phyloP scores from a whole-genome alignment of 257 asterid species.

The Plantago ovata region DNA sequence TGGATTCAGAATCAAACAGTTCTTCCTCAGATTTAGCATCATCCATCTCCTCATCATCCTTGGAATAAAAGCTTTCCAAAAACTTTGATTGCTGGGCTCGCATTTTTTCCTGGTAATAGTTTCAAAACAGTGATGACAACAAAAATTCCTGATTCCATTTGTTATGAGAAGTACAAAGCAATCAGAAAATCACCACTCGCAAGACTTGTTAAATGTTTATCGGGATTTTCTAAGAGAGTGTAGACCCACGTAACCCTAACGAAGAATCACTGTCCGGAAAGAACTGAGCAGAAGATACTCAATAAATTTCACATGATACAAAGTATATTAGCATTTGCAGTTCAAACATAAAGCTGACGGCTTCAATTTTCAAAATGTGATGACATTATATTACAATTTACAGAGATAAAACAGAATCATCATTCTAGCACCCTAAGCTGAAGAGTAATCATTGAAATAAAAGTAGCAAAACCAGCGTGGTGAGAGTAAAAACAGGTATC shows the following conservation, averaged over 20 bases:
- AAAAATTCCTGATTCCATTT: slow-evolving; percentile 12
- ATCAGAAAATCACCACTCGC: slow-evolving; percentile 8
- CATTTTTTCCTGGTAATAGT: slow-evolving; percentile 70
- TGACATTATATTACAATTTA: too few relatives aligned
- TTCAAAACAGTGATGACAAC: slow-evolving; percentile 20
- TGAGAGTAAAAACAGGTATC: too few relatives aligned
- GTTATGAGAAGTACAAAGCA: slow-evolving; percentile 13
- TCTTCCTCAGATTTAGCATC: slow-evolving; percentile 49
- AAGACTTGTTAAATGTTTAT: slow-evolving; percentile 4
- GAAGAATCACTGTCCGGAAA: slow-evolving; percentile 15
- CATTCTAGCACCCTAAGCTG: too few relatives aligned
- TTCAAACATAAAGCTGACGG: too few relatives aligned
- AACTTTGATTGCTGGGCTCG: slow-evolving; percentile 84
- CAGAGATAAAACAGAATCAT: too few relatives aligned
- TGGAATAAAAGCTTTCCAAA: slow-evolving; percentile 61
- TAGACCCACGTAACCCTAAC: slow-evolving; percentile 8
- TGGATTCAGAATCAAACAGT: slow-evolving; percentile 38
- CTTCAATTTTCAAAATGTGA: too few relatives aligned
- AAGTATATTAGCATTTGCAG: too few relatives aligned
- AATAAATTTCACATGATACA: neutral
- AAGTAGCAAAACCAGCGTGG: too few relatives aligned
- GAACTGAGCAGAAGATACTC: slow-evolving; percentile 16
- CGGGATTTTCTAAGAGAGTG: neutral
- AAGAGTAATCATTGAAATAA: too few relatives aligned
- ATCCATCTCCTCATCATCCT: slow-evolving; percentile 52